Percentiles rank a stretch among this genome's conserved stretches.
phyloP scores from a whole-genome alignment of 257 asterid genomes.

The Capsicum pubescens region DNA sequence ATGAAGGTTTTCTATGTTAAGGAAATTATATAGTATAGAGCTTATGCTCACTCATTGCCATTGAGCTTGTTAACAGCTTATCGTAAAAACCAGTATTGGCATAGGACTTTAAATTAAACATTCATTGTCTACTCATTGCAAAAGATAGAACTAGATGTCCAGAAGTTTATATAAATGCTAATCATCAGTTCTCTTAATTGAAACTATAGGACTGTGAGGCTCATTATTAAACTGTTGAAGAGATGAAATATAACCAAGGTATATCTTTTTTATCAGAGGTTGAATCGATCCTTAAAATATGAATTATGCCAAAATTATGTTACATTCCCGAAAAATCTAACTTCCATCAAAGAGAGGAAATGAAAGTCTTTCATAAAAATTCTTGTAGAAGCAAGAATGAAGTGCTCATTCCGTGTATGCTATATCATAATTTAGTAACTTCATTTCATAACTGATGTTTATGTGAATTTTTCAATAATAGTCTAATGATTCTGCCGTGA shows the following conservation, averaged over 20 bases:
- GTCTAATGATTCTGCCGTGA: background rate
- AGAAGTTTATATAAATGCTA: background rate
- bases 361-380: background rate
- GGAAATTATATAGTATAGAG: background rate
- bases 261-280: background rate
- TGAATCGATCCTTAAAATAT: background rate
- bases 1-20: background rate
- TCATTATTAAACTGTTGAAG: background rate
- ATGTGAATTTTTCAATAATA: background rate
- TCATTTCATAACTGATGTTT: background rate
- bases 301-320: background rate
- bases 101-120: background rate
- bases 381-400: background rate
- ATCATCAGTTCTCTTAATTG: background rate
- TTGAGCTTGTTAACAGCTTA: background rate
- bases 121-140: constrained; percentile 5
- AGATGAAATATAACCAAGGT: background rate
- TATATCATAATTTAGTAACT: background rate
- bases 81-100: background rate
- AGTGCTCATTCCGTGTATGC: background rate
- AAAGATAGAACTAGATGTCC: background rate
- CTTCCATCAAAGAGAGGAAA: background rate
- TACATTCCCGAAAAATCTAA: background rate
- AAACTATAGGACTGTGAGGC: background rate
- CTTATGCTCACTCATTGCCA: background rate